Percentiles rank a stretch among this genome's conserved stretches.
Evolutionary conservation across 1,284 basidiomycete genomes (phyloP).

Genomic region (Schizopora paradoxa): DNA sequence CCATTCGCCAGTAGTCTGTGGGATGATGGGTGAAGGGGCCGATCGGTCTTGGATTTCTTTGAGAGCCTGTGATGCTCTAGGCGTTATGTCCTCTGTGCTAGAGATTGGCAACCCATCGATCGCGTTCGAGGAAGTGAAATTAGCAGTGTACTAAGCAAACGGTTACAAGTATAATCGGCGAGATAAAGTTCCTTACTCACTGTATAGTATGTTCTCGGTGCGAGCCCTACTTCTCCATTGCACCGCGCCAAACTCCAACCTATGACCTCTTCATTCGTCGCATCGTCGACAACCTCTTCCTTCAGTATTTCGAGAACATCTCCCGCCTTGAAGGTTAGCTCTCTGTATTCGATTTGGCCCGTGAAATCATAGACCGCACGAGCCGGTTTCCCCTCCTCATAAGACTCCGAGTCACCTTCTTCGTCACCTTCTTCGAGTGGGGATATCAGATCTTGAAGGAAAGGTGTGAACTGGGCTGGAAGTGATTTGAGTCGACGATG

Average conservation of each 20-base stretch:
- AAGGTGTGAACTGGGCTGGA: slow-evolving; percentile 27
- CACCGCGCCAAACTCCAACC: slow-evolving; percentile 74
- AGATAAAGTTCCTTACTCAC: slow-evolving; percentile 35
- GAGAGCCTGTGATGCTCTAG: background rate
- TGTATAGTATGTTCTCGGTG: slow-evolving; percentile 69
- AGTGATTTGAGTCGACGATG: too few relatives aligned
- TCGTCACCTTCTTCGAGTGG: slow-evolving; percentile 35
- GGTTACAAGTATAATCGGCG: slow-evolving; percentile 9
- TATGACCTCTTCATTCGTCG: too few relatives aligned
- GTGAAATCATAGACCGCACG: slow-evolving; percentile 67
- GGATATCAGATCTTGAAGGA: background rate
- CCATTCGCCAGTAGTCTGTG: slow-evolving; percentile 72
- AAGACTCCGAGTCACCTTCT: slow-evolving; percentile 27
- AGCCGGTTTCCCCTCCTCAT: slow-evolving; percentile 41
- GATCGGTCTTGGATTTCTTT: slow-evolving; percentile 28
- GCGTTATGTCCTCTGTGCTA: slow-evolving; percentile 21
- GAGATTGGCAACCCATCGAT: slow-evolving; percentile 31
- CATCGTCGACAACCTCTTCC: slow-evolving; percentile 52
- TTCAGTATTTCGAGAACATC: slow-evolving; percentile 61
- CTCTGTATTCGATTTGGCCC: slow-evolving; percentile 67
- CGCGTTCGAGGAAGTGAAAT: slow-evolving; percentile 44
- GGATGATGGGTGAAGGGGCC: slow-evolving; percentile 44
- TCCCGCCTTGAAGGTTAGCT: slow-evolving; percentile 59
- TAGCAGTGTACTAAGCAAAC: slow-evolving; percentile 48
- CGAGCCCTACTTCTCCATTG: slow-evolving; percentile 59